Conservation (phyloP, 2,329 filamentous ascomycete genomes). For the Magnaporthales sp. region DNA sequence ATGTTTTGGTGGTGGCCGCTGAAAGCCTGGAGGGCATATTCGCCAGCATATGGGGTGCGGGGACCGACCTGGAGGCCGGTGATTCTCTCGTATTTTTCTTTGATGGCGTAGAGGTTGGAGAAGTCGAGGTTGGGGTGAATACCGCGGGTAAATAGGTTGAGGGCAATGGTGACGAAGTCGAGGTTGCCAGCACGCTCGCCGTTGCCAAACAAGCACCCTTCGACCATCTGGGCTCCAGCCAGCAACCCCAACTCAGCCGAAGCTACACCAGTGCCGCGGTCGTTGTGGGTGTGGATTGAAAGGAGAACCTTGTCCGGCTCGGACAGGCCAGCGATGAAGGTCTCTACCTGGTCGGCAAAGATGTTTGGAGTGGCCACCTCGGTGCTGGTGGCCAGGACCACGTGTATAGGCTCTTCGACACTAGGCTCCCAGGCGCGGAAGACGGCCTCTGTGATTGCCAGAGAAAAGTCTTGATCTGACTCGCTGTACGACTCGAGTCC, state of each 20-base stretch:
- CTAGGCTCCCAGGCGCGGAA: conserved; percentile 87
- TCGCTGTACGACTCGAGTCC: conserved; percentile 87
- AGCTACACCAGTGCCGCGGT: conserved; percentile 81
- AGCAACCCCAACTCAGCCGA: conserved; percentile 91
- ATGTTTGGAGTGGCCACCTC: conserved; percentile 93
- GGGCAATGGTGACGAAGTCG: conserved; percentile 81
- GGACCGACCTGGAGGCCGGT: conserved; percentile 93
- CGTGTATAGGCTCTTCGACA: conserved; percentile 75
- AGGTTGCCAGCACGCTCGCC: conserved; percentile 95
- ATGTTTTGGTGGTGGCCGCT: conserved; percentile 90
- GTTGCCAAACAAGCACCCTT: conserved; percentile 90
- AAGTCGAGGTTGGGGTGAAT: conserved; percentile 82
- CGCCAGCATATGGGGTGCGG: conserved; percentile 82
- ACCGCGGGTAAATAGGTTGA: conserved; percentile 97
- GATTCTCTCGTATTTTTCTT: conserved; percentile 81
- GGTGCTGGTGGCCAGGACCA: conserved; percentile 94
- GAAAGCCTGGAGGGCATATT: conserved; percentile 87
- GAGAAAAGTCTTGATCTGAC: conserved; percentile 71
- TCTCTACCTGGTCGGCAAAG: conserved; percentile 94
- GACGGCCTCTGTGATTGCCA: conserved; percentile 83
- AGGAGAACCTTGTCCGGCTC: conserved; percentile 73
- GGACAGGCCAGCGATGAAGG: conserved; percentile 78
- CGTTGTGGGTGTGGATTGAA: conserved; percentile 90
- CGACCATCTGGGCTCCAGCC: conserved; percentile 90
- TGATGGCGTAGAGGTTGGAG: conserved; percentile 76